Base-by-base conservation (phyloP, 495 filamentous ascomycete species). In the Aspergillus nidulans region DNA sequence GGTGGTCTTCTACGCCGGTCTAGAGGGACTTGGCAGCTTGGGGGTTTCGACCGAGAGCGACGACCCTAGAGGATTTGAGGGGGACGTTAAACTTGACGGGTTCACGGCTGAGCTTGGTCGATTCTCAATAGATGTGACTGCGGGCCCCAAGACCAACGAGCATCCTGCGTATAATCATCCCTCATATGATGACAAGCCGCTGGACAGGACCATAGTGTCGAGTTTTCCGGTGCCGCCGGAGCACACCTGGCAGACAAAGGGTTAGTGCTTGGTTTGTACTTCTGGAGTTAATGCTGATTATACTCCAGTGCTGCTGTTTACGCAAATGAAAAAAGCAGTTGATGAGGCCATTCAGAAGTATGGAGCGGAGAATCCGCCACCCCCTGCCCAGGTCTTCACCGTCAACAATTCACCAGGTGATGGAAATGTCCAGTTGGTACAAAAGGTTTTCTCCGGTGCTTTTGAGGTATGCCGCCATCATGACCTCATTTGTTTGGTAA, bases 391-490 rank as follows among this genome's bases (percentile, higher is more conserved):
- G 68, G 79, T 90, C 1, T 97, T 92, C 67, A 91, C 88, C 4
- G 78, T 97, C 49, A 67, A 74, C 34, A 85, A 95, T 55, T 63
- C 71, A 0, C 84, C 89, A 18, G 84, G 83, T 12, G 45, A 72
- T 18, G 95, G 92, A 13, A 97, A 97, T 63, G 61, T 91, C 4
- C 94, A 98, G 56, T 75, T 95, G 44, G 81, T 97, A 36, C 92
- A 98, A 69, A 97, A 96, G 70, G 80, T 91, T 3, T 98, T 97
- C 66, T 82, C 89, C 64, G 95, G 95, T 1, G 62, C 84, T 20
- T 98, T 97, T 66, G 90, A 89, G 76, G 80, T 83, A 74, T 48
- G 57, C 43, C 42, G 8, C 34, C n/a, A n/a, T n/a, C n/a, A n/a
- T n/a, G n/a, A n/a, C n/a, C n/a, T 25, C 7, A 1, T 10, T 1